Base-by-base conservation (phyloP, 495 filamentous ascomycete genomes). In the Xylaria longipes region DNA sequence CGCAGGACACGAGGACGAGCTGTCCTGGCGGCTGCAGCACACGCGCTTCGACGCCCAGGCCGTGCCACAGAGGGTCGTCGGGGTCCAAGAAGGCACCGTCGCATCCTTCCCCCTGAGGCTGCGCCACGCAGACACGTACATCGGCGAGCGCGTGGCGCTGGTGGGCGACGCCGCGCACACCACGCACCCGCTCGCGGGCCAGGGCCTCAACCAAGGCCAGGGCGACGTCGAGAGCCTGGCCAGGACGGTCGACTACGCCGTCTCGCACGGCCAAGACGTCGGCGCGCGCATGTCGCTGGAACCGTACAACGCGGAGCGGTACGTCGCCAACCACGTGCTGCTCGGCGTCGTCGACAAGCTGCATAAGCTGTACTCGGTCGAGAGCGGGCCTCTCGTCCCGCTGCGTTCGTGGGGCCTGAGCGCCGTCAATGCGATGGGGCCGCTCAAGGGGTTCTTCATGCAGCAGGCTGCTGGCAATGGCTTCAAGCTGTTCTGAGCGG, bases 131-230 rank as follows among this genome's bases (percentile, higher is more conserved):
- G 91, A 94, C 68, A 93, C 93, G 5, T 99, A 99, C 81, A 93
- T 94, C 70, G 92, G 91, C 1, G 92, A 96, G 72, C 91, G 96
- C 4, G 85, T 97, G 12, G 96, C 94, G 0, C 88, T 99, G 1
- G 88, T 98, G 46, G 96, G 95, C 62, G 96, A 99, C 75, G 96
- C 96, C 4, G 97, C 96, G 9, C 96, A 99, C 78, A 95, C 94
- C 33, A 90, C 97, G 74, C 96, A 99, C 79, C 96, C 96, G 0
- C 89, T 99, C 33, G 96, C 94, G 1, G 96, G 96, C 6, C 96
- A 98, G 79, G 96, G 96, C 1, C 87, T 99, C 20, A 99, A 99
- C 77, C 93, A 97, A 75, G 96, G 96, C 5, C 89, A 97, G 68
- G 93, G 89, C 22, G 96, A 99, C 78, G 91, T 95, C 1, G 88